A percentile compares a stretch with the other conserved stretches of the same genome.
Evolutionary conservation across 2,329 filamentous ascomycete species (phyloP).

Genomic region (Exophiala sideris): DNA sequence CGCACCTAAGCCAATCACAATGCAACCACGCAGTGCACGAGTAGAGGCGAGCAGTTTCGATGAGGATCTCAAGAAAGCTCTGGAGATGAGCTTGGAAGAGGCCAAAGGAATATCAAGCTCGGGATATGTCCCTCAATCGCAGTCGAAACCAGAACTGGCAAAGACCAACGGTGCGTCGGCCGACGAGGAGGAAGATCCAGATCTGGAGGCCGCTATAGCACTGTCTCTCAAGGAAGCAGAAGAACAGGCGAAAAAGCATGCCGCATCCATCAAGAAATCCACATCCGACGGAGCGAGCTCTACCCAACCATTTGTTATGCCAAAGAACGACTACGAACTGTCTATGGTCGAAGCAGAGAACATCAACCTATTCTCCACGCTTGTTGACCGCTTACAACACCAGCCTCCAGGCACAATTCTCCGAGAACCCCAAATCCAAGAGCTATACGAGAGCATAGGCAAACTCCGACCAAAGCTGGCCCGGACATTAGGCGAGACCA

Average conservation of each 20-base stretch:
- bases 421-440: constrained; percentile 96
- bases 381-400: constrained; percentile 91
- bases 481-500: constrained; percentile 93
- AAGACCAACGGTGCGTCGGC: constrained; percentile 41
- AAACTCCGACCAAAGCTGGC: constrained; percentile 87
- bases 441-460: constrained; percentile 97
- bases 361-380: constrained; percentile 89
- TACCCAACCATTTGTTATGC: constrained; percentile 53
- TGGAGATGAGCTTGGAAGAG: constrained; percentile 97
- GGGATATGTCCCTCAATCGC: constrained; percentile 68
- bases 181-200: constrained; percentile 84
- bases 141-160: constrained; percentile 34
- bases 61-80: constrained; percentile 85
- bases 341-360: constrained; percentile 94
- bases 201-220: constrained; percentile 90
- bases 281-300: constrained; percentile 49
- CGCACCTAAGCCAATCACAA: constrained; percentile 62
- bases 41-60: constrained; percentile 82
- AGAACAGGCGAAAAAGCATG: constrained; percentile 90
- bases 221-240: constrained; percentile 96
- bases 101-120: constrained; percentile 66
- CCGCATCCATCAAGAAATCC: constrained; percentile 77
- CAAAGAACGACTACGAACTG: constrained; percentile 92
- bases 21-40: constrained; percentile 87
- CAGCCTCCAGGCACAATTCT: constrained; percentile 93